A percentile compares a stretch with the other conserved stretches of the same genome.
phyloP scores from a whole-genome alignment of 2,329 filamentous ascomycete genomes.

The Cladorrhinum sp. region DNA sequence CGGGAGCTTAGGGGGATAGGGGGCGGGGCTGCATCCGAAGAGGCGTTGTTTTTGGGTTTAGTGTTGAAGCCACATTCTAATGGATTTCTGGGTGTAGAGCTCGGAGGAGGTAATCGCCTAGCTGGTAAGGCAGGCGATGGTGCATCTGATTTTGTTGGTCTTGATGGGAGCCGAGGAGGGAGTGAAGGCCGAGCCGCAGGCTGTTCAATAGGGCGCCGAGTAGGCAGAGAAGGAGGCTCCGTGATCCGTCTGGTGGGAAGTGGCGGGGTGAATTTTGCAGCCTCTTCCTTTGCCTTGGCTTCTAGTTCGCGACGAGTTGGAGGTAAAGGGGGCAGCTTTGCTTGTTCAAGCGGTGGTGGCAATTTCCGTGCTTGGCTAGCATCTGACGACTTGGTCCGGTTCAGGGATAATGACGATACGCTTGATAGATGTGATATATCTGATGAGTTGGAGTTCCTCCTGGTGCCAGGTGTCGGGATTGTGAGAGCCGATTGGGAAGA shows the following conservation, averaged over 20 bases:
- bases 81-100: constrained; percentile 32
- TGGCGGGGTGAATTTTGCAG: constrained; percentile 27
- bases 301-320: constrained; percentile 55
- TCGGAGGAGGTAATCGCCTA: constrained; percentile 41
- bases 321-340: constrained; percentile 57
- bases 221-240: constrained; percentile 21
- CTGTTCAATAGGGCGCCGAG: neutral
- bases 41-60: constrained; percentile 9
- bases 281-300: constrained; percentile 38
- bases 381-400: constrained; percentile 41
- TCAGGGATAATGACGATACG: constrained; percentile 51
- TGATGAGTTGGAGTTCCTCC: constrained; percentile 57
- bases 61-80: constrained; percentile 31
- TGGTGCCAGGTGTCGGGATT: constrained; percentile 10
- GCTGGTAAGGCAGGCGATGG: constrained; percentile 46
- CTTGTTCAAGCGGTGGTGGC: constrained; percentile 54
- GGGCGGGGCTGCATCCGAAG: constrained; percentile 43
- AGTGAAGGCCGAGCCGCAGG: constrained; percentile 36
- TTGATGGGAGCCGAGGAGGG: constrained; percentile 51
- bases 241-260: constrained; percentile 38
- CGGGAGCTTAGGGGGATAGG: constrained; percentile 52
- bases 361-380: constrained; percentile 44
- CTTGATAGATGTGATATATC: constrained; percentile 54
- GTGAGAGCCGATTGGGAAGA: constrained; percentile 39
- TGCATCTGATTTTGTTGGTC: constrained; percentile 56